These are phyloP conservation scores for Plantago ovata DNA, from an alignment of 257 asterid genomes.

Conservation along the genomic window DNA sequence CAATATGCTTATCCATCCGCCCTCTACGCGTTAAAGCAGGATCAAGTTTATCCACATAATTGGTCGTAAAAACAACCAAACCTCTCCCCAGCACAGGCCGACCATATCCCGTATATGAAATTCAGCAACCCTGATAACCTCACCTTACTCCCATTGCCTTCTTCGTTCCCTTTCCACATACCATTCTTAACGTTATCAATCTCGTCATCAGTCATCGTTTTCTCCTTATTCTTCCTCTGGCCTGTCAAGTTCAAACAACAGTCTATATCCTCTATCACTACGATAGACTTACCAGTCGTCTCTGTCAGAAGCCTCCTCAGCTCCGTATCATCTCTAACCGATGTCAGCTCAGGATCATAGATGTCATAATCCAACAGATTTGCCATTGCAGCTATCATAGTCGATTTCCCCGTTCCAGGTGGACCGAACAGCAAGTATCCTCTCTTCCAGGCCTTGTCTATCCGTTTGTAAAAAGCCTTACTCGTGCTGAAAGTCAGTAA, in stretches of 20 bases:
- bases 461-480: conserved; percentile 1
- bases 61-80: conserved; percentile 11
- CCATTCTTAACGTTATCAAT: conserved; percentile 12
- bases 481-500: conserved; percentile 7
- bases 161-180: background rate
- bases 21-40: conserved; percentile 10
- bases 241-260: conserved; percentile 10
- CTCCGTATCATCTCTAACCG: conserved; percentile 5
- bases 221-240: conserved; percentile 12
- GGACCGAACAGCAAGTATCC: conserved; percentile 11
- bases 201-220: conserved; percentile 10
- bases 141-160: background rate
- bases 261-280: conserved; percentile 14
- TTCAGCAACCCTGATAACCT: conserved; percentile 14
- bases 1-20: conserved; percentile 12
- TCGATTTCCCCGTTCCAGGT: conserved; percentile 12
- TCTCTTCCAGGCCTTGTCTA: conserved; percentile 13
- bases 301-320: conserved; percentile 12
- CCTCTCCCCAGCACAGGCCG: conserved; percentile 13
- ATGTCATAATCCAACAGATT: conserved; percentile 9
- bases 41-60: conserved; percentile 11
- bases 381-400: conserved; percentile 11
- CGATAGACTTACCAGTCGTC: conserved; percentile 8
- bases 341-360: conserved; percentile 13
- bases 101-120: conserved; percentile 13